Evolutionary conservation across 805 yeast species (phyloP).

Genomic region (Hanseniaspora lachancei): DNA sequence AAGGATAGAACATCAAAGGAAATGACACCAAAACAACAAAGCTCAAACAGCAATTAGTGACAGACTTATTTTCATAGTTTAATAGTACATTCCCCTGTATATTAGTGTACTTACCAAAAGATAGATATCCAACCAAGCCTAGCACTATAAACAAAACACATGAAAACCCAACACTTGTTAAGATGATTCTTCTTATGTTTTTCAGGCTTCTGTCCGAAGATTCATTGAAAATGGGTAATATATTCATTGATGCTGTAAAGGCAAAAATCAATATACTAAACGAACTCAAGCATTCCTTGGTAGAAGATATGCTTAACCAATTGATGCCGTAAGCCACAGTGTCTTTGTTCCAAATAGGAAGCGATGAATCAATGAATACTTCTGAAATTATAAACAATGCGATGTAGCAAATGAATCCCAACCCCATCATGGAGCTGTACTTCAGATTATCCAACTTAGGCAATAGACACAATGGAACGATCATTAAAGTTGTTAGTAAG

Average conservation of each 20-base stretch:
- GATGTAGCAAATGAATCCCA: constrained; percentile 52
- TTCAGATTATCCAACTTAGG: constrained; percentile 55
- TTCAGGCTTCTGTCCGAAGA: constrained; percentile 40
- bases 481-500: constrained; percentile 32
- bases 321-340: constrained; percentile 9
- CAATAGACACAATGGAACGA: constrained; percentile 51
- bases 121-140: constrained; percentile 57
- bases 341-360: constrained; percentile 21
- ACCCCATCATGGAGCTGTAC: constrained; percentile 58
- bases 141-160: constrained; percentile 46
- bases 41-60: constrained; percentile 45
- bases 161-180: constrained; percentile 40
- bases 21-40: constrained; percentile 63
- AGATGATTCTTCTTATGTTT: constrained; percentile 35
- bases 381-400: constrained; percentile 42
- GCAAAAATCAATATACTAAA: constrained; percentile 70
- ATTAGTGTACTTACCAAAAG: constrained; percentile 44
- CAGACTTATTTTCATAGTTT: constrained; percentile 45
- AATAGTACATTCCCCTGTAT: constrained; percentile 56
- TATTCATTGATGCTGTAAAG: constrained; percentile 69
- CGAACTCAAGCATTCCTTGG: constrained; percentile 40
- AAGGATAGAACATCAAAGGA: constrained; percentile 73
- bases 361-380: constrained; percentile 27
- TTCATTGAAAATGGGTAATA: constrained; percentile 65
- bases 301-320: constrained; percentile 32